A percentile compares a stretch with the other conserved stretches of the same genome.
Evolutionary conservation across 2,329 filamentous ascomycete species (phyloP).

Genomic region (Fusarium goolgardi): DNA sequence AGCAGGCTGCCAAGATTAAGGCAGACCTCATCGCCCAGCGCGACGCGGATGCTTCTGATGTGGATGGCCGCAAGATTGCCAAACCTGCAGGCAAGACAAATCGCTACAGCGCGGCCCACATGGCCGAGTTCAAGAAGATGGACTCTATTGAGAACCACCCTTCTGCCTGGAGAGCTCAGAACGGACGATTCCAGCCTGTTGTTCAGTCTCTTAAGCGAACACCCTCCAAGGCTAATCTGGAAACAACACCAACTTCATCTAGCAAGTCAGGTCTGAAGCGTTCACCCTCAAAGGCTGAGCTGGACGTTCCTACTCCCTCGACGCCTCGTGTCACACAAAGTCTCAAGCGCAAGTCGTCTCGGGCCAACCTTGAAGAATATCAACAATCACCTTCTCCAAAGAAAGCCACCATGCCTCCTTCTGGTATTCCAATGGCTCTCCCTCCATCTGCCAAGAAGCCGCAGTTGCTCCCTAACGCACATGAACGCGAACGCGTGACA

Average conservation of each 20-base stretch:
- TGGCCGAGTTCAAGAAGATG: slow-evolving; percentile 96
- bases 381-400: slow-evolving; percentile 47
- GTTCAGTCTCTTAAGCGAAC: slow-evolving; percentile 53
- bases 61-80: slow-evolving; percentile 76
- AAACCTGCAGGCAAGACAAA: slow-evolving; percentile 80
- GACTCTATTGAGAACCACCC: slow-evolving; percentile 91
- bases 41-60: slow-evolving; percentile 62
- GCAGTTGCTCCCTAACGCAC: slow-evolving; percentile 39
- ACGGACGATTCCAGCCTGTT: slow-evolving; percentile 64
- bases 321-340: slow-evolving; percentile 51
- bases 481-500: slow-evolving; percentile 48
- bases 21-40: slow-evolving; percentile 72
- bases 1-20: slow-evolving; percentile 78
- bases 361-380: slow-evolving; percentile 50
- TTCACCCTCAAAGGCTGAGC: slow-evolving; percentile 61
- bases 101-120: slow-evolving; percentile 87
- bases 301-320: slow-evolving; percentile 64
- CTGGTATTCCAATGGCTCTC: slow-evolving; percentile 39
- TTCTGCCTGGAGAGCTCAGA: slow-evolving; percentile 76
- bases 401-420: slow-evolving; percentile 42
- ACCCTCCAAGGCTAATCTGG: slow-evolving; percentile 60
- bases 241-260: slow-evolving; percentile 51
- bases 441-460: slow-evolving; percentile 31
- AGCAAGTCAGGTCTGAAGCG: slow-evolving; percentile 62
- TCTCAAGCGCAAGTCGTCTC: slow-evolving; percentile 49